Percentiles rank a stretch among this genome's conserved stretches.
Evolutionary conservation across 1,284 basidiomycete genomes (phyloP).

Genomic region (Athelia psychrophila): DNA sequence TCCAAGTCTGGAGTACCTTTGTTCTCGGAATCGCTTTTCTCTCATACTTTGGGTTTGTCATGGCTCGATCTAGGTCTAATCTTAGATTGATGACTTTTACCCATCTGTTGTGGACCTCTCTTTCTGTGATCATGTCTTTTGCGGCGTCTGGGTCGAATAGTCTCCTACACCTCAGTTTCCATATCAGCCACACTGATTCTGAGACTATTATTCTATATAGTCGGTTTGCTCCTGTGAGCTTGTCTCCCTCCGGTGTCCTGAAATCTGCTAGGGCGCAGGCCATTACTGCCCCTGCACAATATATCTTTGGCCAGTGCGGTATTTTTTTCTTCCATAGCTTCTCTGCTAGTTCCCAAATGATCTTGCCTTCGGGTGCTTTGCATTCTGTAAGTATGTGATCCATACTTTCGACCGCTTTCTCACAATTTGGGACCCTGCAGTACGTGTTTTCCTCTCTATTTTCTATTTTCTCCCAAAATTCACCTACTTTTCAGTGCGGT

Average conservation of each 20-base stretch:
- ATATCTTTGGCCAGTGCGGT: constrained; percentile 1
- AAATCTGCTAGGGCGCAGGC: constrained; percentile 5
- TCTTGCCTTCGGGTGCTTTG: constrained; percentile 5
- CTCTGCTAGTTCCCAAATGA: constrained; percentile 9
- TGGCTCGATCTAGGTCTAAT: constrained; percentile 7
- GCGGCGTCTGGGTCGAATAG: constrained; percentile 12
- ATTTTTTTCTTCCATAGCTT: constrained; percentile 8
- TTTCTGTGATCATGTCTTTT: neutral
- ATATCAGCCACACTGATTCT: constrained; percentile 27
- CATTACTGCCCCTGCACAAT: constrained; percentile 9
- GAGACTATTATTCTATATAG: constrained; percentile 26
- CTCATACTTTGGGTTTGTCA: constrained; percentile 7
- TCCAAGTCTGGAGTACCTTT: constrained; percentile 11
- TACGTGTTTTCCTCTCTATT: neutral
- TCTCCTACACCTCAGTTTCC: constrained; percentile 24
- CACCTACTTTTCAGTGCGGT: neutral
- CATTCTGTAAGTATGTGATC: constrained; percentile 12
- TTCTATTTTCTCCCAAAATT: neutral
- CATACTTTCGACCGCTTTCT: constrained; percentile 1
- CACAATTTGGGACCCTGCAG: neutral
- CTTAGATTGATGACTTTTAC: constrained; percentile 6
- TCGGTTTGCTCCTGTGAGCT: neutral
- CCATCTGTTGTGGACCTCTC: constrained; percentile 10
- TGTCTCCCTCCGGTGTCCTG: constrained; percentile 3
- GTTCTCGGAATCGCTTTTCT: constrained; percentile 6